Percentiles rank a stretch among this genome's conserved stretches.
phyloP scores from a whole-genome alignment of 2,329 filamentous ascomycete genomes.

The Pseudocercospora cruenta region DNA sequence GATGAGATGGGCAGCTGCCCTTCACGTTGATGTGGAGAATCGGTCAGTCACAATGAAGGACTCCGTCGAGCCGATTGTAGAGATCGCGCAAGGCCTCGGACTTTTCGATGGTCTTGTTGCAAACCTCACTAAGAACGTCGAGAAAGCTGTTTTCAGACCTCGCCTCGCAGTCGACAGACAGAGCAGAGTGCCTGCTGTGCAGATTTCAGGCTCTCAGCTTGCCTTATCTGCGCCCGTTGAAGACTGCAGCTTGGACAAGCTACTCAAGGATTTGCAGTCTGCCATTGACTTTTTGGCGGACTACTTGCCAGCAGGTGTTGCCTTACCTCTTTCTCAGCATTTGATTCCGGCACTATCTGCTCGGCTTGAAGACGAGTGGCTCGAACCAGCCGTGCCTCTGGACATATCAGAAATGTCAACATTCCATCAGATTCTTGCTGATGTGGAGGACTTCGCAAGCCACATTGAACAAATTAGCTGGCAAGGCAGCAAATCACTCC shows the following conservation, averaged over 20 bases:
- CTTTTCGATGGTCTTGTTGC: conserved; percentile 33
- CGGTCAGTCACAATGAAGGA: conserved; percentile 61
- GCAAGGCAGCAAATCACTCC: conserved; percentile 63
- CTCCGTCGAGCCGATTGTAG: conserved; percentile 25
- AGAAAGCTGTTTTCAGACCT: conserved; percentile 35
- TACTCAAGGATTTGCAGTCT: conserved; percentile 49
- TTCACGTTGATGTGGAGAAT: conserved; percentile 63
- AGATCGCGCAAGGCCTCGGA: conserved; percentile 28
- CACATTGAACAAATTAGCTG: conserved; percentile 66
- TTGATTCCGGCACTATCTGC: conserved; percentile 72
- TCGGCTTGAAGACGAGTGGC: conserved; percentile 72
- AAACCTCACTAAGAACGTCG: conserved; percentile 36
- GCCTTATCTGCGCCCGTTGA: conserved; percentile 25
- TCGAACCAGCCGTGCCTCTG: conserved; percentile 75
- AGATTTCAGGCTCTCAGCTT: conserved; percentile 33
- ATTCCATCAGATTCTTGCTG: conserved; percentile 72
- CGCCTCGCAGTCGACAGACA: conserved; percentile 29
- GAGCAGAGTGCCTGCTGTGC: conserved; percentile 23
- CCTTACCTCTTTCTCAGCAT: conserved; percentile 63
- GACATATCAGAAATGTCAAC: conserved; percentile 70
- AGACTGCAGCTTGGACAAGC: conserved; percentile 26
- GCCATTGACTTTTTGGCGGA: conserved; percentile 57
- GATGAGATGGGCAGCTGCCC: conserved; percentile 73
- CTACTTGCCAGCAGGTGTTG: conserved; percentile 54
- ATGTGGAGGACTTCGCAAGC: conserved; percentile 66